phyloP scores from a whole-genome alignment of 1,284 basidiomycete species.

The Ceratobasidium sp. region DNA sequence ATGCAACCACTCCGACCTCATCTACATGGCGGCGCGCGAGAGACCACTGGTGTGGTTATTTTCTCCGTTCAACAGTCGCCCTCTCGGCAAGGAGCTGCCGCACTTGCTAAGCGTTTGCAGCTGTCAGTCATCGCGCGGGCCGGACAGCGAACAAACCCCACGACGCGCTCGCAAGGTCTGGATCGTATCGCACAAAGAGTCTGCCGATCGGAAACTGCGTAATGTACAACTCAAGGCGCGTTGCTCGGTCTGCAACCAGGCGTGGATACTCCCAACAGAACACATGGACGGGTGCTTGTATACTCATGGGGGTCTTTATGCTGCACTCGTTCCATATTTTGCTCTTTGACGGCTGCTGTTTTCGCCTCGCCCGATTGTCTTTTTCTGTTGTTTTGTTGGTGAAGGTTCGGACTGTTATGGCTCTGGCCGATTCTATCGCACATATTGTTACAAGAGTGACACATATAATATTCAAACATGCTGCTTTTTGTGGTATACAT shows the following conservation, averaged over 20 bases:
- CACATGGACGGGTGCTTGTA: not conserved
- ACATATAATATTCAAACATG: too few relatives aligned
- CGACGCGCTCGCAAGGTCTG: slow-evolving; percentile 6
- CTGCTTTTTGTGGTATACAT: too few relatives aligned
- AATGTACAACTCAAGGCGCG: not conserved
- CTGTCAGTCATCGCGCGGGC: not conserved
- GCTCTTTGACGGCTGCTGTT: too few relatives aligned
- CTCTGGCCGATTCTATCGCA: too few relatives aligned
- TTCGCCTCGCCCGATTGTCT: too few relatives aligned
- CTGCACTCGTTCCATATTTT: slow-evolving; percentile 28
- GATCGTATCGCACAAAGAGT: not conserved
- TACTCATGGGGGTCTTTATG: slow-evolving; percentile 11
- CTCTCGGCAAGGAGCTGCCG: slow-evolving; percentile 33
- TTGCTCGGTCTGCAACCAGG: slow-evolving; percentile 14
- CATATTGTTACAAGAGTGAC: too few relatives aligned
- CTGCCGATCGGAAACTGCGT: not conserved
- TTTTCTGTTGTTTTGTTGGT: too few relatives aligned
- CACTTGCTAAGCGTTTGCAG: not conserved
- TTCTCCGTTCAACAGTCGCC: slow-evolving; percentile 25
- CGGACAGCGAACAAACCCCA: not conserved
- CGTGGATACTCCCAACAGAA: not conserved
- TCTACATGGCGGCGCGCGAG: not conserved
- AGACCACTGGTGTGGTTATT: slow-evolving; percentile 29
- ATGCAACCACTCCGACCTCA: slow-evolving; percentile 2
- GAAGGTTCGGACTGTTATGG: too few relatives aligned